Evolutionary conservation across 495 filamentous ascomycete genomes (phyloP).

Genomic region (Neurospora sp.): DNA sequence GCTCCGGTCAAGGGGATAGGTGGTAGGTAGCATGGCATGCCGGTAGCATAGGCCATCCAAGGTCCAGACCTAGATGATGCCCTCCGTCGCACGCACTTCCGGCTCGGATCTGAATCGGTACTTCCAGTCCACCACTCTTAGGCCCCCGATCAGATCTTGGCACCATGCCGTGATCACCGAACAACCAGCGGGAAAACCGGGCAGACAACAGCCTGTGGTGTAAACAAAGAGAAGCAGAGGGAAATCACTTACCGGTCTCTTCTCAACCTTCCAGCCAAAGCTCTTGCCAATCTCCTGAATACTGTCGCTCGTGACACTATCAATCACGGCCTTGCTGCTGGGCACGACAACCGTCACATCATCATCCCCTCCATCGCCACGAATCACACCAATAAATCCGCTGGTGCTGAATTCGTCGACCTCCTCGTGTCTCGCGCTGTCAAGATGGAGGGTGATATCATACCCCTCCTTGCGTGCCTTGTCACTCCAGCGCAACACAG

Average conservation of each 20-base stretch:
- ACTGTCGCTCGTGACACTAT: conserved; percentile 68
- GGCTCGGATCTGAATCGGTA: background rate
- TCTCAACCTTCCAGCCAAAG: conserved; percentile 60
- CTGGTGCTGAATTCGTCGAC: conserved; percentile 88
- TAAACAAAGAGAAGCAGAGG: background rate
- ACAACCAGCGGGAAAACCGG: background rate
- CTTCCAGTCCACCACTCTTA: background rate
- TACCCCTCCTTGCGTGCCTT: conserved; percentile 61
- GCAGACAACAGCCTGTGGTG: background rate
- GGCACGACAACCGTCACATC: conserved; percentile 62
- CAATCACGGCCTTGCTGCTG: conserved; percentile 70
- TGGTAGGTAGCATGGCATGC: background rate
- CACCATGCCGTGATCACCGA: background rate
- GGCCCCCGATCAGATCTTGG: background rate
- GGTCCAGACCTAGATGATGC: background rate
- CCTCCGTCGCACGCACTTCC: background rate
- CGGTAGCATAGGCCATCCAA: background rate
- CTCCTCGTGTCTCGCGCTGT: conserved; percentile 66
- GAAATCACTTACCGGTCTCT: conserved; percentile 34
- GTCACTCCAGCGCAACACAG: conserved; percentile 71
- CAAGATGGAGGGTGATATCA: conserved; percentile 80
- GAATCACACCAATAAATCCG: conserved; percentile 69
- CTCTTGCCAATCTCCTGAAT: conserved; percentile 55
- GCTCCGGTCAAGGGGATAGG: background rate
- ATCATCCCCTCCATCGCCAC: conserved; percentile 38